Evolutionary conservation across 352 stramenopile species (phyloP).

Genomic region (Pythium rishiriense): DNA sequence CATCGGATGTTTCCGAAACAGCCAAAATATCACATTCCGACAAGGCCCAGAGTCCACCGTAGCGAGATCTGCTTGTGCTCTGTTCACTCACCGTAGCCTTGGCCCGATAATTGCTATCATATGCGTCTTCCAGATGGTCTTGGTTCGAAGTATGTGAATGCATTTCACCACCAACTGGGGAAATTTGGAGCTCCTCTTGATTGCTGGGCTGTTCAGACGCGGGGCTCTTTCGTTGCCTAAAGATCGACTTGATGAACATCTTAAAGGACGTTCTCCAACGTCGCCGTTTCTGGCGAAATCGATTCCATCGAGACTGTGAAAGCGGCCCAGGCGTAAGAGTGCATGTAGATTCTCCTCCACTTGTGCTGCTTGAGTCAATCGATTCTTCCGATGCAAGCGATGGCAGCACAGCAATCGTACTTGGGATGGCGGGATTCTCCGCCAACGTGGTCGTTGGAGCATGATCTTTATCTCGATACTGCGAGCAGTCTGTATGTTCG

Average conservation of each 20-base stretch:
- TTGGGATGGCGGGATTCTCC: neutral
- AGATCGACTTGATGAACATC: neutral
- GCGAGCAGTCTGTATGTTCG: no score
- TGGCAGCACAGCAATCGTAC: neutral
- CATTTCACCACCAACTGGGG: neutral
- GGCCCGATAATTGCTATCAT: neutral
- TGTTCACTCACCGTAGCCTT: neutral
- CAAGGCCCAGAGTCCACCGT: constrained; percentile 5
- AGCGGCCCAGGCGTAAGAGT: neutral
- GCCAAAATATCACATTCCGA: constrained; percentile 13
- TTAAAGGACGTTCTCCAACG: neutral
- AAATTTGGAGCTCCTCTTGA: neutral
- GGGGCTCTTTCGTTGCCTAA: neutral
- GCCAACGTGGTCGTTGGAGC: no score
- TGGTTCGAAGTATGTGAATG: neutral
- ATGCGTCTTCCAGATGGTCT: neutral
- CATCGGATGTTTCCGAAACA: neutral
- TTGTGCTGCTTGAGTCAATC: neutral
- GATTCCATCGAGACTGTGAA: neutral
- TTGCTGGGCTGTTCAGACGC: neutral
- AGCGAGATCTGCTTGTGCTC: constrained; percentile 6
- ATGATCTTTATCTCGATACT: no score
- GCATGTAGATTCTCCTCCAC: neutral
- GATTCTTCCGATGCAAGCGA: constrained; percentile 2
- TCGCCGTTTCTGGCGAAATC: neutral